Percentiles rank a stretch among this genome's conserved stretches.
Conservation (phyloP, 768 basidiomycete species). For the Leucocoprinus birnbaumii region DNA sequence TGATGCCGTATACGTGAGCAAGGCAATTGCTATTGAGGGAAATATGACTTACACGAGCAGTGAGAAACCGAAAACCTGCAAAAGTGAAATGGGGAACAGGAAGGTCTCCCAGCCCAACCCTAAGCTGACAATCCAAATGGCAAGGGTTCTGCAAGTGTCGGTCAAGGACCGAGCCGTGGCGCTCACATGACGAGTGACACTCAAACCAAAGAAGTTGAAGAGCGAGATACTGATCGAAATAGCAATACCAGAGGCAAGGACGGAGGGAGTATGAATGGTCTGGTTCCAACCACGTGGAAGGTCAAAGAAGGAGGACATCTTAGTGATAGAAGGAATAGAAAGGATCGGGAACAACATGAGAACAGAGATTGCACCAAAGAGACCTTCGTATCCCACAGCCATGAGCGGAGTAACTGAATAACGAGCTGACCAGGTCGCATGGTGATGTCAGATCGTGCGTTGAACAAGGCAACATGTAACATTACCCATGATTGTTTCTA, state of each 20-base stretch:
- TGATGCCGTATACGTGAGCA: slow-evolving; percentile 2
- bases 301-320: slow-evolving; percentile 77
- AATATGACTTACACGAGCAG: slow-evolving; percentile 76
- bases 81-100: slow-evolving; percentile 73
- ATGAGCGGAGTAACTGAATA: slow-evolving; percentile 87
- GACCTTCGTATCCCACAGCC: slow-evolving; percentile 92
- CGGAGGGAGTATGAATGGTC: slow-evolving; percentile 74
- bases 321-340: slow-evolving; percentile 61
- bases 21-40: neutral
- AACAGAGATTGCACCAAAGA: slow-evolving; percentile 85
- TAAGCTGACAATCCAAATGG: slow-evolving; percentile 94
- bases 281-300: slow-evolving; percentile 87
- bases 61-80: slow-evolving; percentile 84
- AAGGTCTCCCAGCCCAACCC: slow-evolving; percentile 89
- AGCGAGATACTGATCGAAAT: slow-evolving; percentile 75
- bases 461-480: neutral
- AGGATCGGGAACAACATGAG: slow-evolving; percentile 78
- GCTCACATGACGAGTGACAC: slow-evolving; percentile 90
- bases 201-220: slow-evolving; percentile 90
- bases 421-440: slow-evolving; percentile 32
- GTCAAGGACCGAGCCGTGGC: slow-evolving; percentile 90
- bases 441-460: slow-evolving; percentile 6
- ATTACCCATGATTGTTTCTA: slow-evolving; percentile 85
- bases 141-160: slow-evolving; percentile 92
- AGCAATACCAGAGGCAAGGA: slow-evolving; percentile 64